These are phyloP conservation scores for Leccinum variicolor DNA, from an alignment of 768 basidiomycete species.

Conservation along the genomic window DNA sequence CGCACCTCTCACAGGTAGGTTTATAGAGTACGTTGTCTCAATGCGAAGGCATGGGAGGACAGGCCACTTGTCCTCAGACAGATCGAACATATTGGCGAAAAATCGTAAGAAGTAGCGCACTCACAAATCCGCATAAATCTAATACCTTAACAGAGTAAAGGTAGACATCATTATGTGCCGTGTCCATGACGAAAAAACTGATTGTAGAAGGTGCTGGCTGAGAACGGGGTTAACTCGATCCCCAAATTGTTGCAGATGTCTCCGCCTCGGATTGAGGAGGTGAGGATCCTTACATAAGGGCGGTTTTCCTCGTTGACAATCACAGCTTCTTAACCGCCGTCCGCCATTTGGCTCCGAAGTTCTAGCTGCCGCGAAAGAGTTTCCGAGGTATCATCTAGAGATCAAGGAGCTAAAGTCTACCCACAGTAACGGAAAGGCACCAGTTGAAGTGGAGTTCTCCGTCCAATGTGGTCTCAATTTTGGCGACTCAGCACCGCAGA, in stretches of 20 bases:
- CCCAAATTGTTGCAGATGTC: conserved; percentile 51
- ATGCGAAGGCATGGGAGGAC: conserved; percentile 91
- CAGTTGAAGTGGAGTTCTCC: conserved; percentile 55
- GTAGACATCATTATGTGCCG: conserved; percentile 7
- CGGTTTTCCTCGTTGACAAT: conserved; percentile 3
- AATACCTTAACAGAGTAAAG: conserved; percentile 19
- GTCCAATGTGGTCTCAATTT: conserved; percentile 54
- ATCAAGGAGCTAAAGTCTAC: conserved; percentile 46
- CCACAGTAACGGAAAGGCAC: conserved; percentile 42
- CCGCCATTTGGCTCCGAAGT: conserved; percentile 74
- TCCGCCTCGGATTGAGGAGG: conserved; percentile 62
- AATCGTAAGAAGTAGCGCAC: conserved; percentile 57
- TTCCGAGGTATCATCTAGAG: conserved; percentile 62
- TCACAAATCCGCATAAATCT: not conserved
- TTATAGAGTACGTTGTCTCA: conserved; percentile 69
- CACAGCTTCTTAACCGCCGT: conserved; percentile 68
- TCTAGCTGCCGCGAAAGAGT: conserved; percentile 52
- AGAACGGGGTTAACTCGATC: conserved; percentile 68
- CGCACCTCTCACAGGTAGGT: not conserved
- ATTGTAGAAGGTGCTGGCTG: conserved; percentile 61
- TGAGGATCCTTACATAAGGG: conserved; percentile 22
- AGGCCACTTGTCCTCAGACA: conserved; percentile 81
- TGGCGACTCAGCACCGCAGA: conserved; percentile 33
- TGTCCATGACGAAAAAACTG: conserved; percentile 2
- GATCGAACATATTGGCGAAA: conserved; percentile 87